phyloP scores from a whole-genome alignment of 2,329 filamentous ascomycete genomes.

The Neocatenulostroma microsporum region DNA sequence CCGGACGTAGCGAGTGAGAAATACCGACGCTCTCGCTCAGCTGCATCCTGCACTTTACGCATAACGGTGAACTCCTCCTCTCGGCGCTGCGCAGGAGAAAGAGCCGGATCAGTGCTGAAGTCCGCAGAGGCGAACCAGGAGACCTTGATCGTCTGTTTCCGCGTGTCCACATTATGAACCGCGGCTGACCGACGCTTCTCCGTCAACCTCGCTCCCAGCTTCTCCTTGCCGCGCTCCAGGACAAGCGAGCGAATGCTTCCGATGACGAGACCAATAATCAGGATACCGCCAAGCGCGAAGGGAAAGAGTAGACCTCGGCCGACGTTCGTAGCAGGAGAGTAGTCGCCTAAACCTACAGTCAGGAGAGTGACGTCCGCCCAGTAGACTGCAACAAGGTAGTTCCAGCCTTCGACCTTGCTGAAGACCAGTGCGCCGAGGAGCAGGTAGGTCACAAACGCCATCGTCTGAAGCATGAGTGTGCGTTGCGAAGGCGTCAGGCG shows the following conservation, averaged over 20 bases:
- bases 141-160: conserved; percentile 37
- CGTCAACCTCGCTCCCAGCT: conserved; percentile 43
- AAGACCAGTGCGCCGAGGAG: conserved; percentile 42
- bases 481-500: conserved; percentile 49
- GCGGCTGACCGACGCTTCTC: conserved; percentile 42
- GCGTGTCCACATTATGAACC: conserved; percentile 31
- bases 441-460: conserved; percentile 42
- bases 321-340: conserved; percentile 42
- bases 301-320: conserved; percentile 47
- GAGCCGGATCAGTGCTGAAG: conserved; percentile 36
- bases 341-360: conserved; percentile 48
- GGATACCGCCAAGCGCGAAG: conserved; percentile 48
- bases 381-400: conserved; percentile 47
- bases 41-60: conserved; percentile 35
- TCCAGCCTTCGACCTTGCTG: conserved; percentile 45
- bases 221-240: conserved; percentile 44
- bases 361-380: conserved; percentile 51
- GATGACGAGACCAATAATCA: conserved; percentile 49
- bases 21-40: conserved; percentile 36
- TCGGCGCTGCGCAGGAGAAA: conserved; percentile 31
- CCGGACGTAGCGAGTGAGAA: conserved; percentile 33
- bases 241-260: conserved; percentile 46
- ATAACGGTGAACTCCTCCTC: conserved; percentile 45
- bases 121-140: conserved; percentile 33
- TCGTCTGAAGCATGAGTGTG: conserved; percentile 49